Evolutionary conservation across 495 filamentous ascomycete species (phyloP).

Genomic region (Alectoria sarmentosa): DNA sequence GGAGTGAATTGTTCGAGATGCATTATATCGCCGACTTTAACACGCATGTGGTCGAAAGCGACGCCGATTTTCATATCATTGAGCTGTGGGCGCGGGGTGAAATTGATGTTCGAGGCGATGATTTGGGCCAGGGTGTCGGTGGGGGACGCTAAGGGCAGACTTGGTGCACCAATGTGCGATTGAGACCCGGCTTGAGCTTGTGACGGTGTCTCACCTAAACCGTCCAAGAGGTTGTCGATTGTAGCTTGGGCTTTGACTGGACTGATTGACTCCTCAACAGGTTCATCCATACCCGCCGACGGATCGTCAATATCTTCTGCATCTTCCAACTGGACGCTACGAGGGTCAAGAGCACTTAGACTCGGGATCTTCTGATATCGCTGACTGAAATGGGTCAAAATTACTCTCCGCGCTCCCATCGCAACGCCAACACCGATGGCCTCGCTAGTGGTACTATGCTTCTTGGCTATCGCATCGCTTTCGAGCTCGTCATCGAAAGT

Average conservation of each 20-base stretch:
- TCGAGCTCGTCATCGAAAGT: slow-evolving; percentile 83
- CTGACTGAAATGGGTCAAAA: slow-evolving; percentile 93
- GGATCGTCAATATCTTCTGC: slow-evolving; percentile 28
- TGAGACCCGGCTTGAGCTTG: background rate
- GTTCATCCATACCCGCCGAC: slow-evolving; percentile 15
- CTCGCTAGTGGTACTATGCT: slow-evolving; percentile 78
- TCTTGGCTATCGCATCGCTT: slow-evolving; percentile 78
- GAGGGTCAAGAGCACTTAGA: slow-evolving; percentile 33
- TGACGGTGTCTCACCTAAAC: background rate
- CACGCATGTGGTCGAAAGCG: slow-evolving; percentile 87
- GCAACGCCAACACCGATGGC: slow-evolving; percentile 66
- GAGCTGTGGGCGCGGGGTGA: background rate
- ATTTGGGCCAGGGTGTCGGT: background rate
- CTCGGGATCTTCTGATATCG: slow-evolving; percentile 82
- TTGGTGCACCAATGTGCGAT: background rate
- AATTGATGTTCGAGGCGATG: background rate
- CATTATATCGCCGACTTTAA: slow-evolving; percentile 73
- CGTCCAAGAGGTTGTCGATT: background rate
- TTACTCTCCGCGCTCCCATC: slow-evolving; percentile 69
- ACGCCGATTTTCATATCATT: slow-evolving; percentile 54
- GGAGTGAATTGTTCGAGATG: slow-evolving; percentile 67
- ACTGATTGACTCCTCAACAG: slow-evolving; percentile 1
- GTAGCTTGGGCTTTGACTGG: background rate
- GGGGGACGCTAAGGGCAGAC: background rate
- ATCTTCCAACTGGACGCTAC: slow-evolving; percentile 16